phyloP scores from a whole-genome alignment of 129 eudicot genomes.

The Silybum marianum region DNA sequence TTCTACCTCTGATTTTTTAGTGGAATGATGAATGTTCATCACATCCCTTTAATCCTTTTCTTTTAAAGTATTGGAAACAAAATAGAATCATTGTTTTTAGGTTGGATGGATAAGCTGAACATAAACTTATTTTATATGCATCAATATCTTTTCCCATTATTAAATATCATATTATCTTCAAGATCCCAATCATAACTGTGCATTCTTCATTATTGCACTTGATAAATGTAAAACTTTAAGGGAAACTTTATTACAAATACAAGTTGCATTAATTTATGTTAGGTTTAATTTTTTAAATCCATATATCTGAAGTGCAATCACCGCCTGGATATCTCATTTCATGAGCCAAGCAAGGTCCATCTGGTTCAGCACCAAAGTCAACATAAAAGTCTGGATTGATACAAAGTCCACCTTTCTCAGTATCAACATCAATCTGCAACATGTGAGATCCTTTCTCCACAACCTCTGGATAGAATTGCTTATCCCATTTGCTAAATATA shows the following conservation, averaged over 20 bases:
- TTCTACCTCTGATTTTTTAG: too few species aligned
- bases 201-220: not conserved
- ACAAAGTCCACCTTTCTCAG: slow-evolving; percentile 73
- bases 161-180: not conserved
- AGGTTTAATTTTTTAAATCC: too few species aligned
- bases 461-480: slow-evolving; percentile 87
- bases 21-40: too few species aligned
- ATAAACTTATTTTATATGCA: not conserved
- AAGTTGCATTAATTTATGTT: too few species aligned
- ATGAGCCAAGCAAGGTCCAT: slow-evolving; percentile 95
- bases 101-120: not conserved
- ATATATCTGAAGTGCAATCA: slow-evolving; percentile 98
- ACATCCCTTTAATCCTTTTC: not conserved
- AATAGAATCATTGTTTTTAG: not conserved
- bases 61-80: not conserved
- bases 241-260: slow-evolving; percentile 6
- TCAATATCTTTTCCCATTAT: not conserved
- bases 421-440: slow-evolving; percentile 87
- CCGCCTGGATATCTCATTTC: slow-evolving; percentile 99
- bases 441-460: slow-evolving; percentile 87
- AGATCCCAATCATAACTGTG: not conserved
- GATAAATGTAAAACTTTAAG: not conserved
- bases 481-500: slow-evolving; percentile 92
- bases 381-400: slow-evolving; percentile 79
- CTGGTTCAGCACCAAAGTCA: slow-evolving; percentile 90